These are phyloP conservation scores for Akanthomyces uredinophilus DNA, from an alignment of 2,329 filamentous ascomycete genomes.

Conservation along the genomic window DNA sequence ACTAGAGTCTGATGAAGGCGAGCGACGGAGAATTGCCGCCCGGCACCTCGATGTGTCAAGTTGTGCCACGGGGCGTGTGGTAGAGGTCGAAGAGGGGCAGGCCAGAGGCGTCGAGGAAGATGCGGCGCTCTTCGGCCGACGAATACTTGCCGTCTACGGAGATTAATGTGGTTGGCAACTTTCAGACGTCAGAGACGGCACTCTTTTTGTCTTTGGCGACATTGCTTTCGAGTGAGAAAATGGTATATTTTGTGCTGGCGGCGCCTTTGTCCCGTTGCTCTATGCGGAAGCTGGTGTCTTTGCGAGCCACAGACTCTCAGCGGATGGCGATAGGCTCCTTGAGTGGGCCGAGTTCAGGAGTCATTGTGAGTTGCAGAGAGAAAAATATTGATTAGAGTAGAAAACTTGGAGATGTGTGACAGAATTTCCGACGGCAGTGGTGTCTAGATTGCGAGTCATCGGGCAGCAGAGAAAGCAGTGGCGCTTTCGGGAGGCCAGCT, in stretches of 20 bases:
- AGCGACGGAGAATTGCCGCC: background rate
- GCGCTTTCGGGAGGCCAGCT: no score
- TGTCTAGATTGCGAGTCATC: background rate
- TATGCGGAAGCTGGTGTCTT: background rate
- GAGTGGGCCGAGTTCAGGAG: background rate
- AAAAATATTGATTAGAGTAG: background rate
- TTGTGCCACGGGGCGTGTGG: background rate
- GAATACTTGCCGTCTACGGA: background rate
- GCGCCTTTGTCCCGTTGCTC: background rate
- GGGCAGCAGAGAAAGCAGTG: no score
- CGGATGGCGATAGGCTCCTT: background rate
- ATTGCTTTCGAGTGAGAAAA: background rate
- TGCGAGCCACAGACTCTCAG: background rate
- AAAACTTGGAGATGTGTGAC: background rate
- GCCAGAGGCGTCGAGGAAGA: background rate
- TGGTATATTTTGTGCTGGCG: background rate
- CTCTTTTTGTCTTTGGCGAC: background rate
- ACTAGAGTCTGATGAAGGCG: background rate
- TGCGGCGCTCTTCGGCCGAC: background rate
- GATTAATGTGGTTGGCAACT: background rate
- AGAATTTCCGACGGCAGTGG: no score
- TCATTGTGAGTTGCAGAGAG: background rate
- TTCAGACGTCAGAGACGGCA: background rate
- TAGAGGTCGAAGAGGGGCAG: background rate
- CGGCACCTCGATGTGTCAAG: background rate